Conservation (phyloP, 1,139 yeast genomes). For the Groenewaldozyma auringiensis region DNA sequence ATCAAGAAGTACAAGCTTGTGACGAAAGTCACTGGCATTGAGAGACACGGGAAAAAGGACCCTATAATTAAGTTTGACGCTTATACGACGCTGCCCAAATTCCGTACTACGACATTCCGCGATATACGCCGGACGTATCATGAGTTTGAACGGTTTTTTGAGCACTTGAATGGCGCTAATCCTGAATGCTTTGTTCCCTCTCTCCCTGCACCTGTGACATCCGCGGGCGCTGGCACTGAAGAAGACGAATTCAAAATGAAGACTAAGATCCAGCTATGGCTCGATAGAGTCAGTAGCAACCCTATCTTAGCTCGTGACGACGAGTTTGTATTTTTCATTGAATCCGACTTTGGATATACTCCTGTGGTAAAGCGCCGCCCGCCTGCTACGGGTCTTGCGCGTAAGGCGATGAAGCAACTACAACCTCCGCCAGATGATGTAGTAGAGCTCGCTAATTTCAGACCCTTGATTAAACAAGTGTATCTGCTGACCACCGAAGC, state of each 20-base stretch:
- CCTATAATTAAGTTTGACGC: slow-evolving; percentile 45
- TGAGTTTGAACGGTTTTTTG: slow-evolving; percentile 71
- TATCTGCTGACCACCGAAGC: slow-evolving; percentile 55
- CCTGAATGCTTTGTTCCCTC: slow-evolving; percentile 93
- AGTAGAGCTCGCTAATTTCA: slow-evolving; percentile 67
- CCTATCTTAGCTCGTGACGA: slow-evolving; percentile 80
- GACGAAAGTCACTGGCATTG: slow-evolving; percentile 41
- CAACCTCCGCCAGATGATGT: slow-evolving; percentile 88
- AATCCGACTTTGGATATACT: slow-evolving; percentile 67
- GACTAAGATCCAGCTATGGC: slow-evolving; percentile 74
- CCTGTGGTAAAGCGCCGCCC: slow-evolving; percentile 40
- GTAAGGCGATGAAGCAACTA: slow-evolving; percentile 85
- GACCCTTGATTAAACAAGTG: slow-evolving; percentile 79
- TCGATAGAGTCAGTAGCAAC: slow-evolving; percentile 61
- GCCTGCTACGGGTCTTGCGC: slow-evolving; percentile 72
- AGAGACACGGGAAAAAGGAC: slow-evolving; percentile 42
- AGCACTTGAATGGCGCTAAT: slow-evolving; percentile 68
- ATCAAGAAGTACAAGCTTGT: slow-evolving; percentile 29
- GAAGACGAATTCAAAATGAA: slow-evolving; percentile 62
- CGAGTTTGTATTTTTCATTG: slow-evolving; percentile 81
- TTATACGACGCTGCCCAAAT: slow-evolving; percentile 49
- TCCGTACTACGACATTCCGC: slow-evolving; percentile 60
- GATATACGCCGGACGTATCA: slow-evolving; percentile 74
- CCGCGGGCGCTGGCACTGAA: slow-evolving; percentile 76
- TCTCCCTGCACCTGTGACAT: slow-evolving; percentile 63